Evolutionary conservation across 179 eudicot species (phyloP).

Genomic region (Gypsophila paniculata): DNA sequence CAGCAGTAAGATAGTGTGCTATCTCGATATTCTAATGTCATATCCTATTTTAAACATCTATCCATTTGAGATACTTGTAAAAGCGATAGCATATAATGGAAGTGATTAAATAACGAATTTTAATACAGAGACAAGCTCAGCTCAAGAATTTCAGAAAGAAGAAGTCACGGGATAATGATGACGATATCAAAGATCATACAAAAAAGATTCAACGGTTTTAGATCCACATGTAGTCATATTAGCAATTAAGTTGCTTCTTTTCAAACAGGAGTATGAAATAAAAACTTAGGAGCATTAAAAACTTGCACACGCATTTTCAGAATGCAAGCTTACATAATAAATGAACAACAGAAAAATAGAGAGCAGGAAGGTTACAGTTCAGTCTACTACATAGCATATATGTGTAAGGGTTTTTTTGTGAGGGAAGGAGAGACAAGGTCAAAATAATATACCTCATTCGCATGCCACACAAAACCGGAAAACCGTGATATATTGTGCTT

Average conservation of each 20-base stretch:
- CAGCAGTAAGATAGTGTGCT: not conserved
- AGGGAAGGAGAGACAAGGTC: too few relatives aligned
- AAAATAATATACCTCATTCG: slow-evolving; percentile 61
- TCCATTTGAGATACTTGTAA: not conserved
- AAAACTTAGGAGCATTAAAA: not conserved
- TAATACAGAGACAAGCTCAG: not conserved
- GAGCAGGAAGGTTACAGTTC: not conserved
- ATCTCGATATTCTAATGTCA: not conserved
- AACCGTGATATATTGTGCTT: slow-evolving; percentile 72
- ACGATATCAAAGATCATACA: slow-evolving; percentile 6
- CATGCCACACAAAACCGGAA: slow-evolving; percentile 94
- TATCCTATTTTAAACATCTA: not conserved
- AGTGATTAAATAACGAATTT: not conserved
- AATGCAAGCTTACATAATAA: not conserved
- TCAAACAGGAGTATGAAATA: not conserved
- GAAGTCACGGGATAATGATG: not conserved
- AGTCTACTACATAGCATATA: not conserved
- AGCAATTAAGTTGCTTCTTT: not conserved
- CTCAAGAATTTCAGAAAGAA: too few relatives aligned
- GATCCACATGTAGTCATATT: too few relatives aligned
- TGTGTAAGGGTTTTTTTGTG: not conserved
- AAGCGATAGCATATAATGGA: not conserved
- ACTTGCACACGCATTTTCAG: not conserved
- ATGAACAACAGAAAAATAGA: not conserved
- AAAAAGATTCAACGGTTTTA: too few relatives aligned